Evolutionary conservation across 2,329 filamentous ascomycete species (phyloP), one percentile per base, ranked within the genome.

Genomic region (Anthostomella pinea): DNA sequence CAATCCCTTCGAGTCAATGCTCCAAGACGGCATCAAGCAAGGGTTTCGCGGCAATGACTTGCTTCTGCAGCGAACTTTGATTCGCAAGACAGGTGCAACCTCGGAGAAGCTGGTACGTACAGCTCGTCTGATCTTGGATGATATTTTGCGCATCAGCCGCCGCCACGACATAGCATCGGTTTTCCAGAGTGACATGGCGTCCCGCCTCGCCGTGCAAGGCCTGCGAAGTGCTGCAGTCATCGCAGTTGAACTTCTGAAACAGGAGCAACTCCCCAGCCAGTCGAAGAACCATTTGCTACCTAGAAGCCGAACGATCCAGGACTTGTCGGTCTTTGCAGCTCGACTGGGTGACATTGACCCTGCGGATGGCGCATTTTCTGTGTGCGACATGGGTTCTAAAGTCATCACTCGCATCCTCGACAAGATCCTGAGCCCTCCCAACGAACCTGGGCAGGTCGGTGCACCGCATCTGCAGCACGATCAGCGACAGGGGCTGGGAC

Each of bases 261-360:
- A 62, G 42, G 60, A 64, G 33, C 57, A 59, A 39, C 49, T 54
- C 5, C 52, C 54, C n/a, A 54, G 54, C 11, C 57, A 60, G 33
- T 59, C 58, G 6, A 54, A 52, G 40, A 46, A 54, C n/a, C 56
- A 57, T n/a, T 45, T 58, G 24, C 36, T 64, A 14, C 58, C 58
- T 11, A 51, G 59, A 16, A 63, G 60, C 35, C 55, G 58, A 32
- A 64, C 60, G 5, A 63, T 64, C 14, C 60, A 63, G 40, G 56
- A 63, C 33, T 43, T 64, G 10, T 55, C 60, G 10, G 56, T 63
- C 4, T 63, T 64, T 27, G 60, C 59, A 9, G 51, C 58, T 15
- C 37, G 56, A n/a, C 46, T 64, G 6, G 59, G 53, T 3, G 46
- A 55, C 3, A 49, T 62, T 10, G 54, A 60, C 17, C 57, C 53